Base-by-base conservation (phyloP, 2,329 filamentous ascomycete species). In the Xylariaceae sp. region DNA sequence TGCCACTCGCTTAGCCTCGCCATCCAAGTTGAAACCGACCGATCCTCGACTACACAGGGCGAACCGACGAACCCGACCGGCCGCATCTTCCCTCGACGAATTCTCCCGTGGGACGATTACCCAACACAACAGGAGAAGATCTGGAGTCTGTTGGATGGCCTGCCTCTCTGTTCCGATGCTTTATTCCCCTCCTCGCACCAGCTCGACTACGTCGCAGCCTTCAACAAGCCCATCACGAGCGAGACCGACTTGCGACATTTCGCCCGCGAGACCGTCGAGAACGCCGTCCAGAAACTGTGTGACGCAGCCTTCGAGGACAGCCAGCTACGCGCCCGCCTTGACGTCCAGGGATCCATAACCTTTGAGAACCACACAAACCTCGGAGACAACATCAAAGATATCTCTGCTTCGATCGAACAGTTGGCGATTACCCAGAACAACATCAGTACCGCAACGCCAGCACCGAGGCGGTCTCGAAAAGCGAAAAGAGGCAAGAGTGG, bases 341-440 rank as follows among this genome's bases (percentile, higher is more conserved):
- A 56, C 21, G 48, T 71, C 4, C 27, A 45, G 14, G 64, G 65
- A 39, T 59, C 59, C 1, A 53, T 68, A 20, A 63, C 59, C 2
- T 71, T 71, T 36, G 57, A 68, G 46, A 68, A 61, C 52, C 58
- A 68, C 39, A 66, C 57, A 2, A 68, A 67, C 41, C 55, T 66
- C n/a, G 58, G 62, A 3, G 23, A 22, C 29, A 47, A 33, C 23
- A 53, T 61, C 14, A 43, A 60, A 37, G 45, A 35, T 39, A 38
- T 62, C 16, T 58, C 58, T 22, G 37, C 57, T 23, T 50, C 57
- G 10, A 22, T 60, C 19, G 55, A 64, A 34, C 35, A 51, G 12
- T 52, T 62, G 45, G 54, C 55, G n/a, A 27, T 60, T 12, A 46
- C 22, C 44, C 27, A 27, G 23, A 33, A 22, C 37, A 47, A 16